phyloP scores from a whole-genome alignment of 257 asterid species.

The Oldenlandia corymbosa region DNA sequence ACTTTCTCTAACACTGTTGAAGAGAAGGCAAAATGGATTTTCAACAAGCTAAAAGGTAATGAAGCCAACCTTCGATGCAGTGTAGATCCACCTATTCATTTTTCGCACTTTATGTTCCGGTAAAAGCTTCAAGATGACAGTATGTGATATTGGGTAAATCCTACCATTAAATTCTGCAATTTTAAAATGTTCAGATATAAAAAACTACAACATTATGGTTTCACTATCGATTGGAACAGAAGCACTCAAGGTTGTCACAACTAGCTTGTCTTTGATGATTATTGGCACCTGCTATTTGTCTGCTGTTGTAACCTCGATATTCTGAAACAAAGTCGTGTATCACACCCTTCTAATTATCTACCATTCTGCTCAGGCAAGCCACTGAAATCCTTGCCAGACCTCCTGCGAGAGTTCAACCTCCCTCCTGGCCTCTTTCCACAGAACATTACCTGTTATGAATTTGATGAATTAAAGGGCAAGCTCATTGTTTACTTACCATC shows the following conservation, averaged over 20 bases:
- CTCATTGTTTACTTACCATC: conserved; percentile 68
- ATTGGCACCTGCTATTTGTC: not conserved
- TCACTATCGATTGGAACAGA: too few species aligned
- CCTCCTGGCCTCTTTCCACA: conserved; percentile 88
- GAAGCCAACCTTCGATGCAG: not conserved
- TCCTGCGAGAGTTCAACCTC: conserved; percentile 75
- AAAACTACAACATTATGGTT: too few species aligned
- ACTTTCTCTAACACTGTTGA: conserved; percentile 74
- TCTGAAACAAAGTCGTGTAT: not conserved
- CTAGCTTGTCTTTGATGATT: too few species aligned
- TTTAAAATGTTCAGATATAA: too few species aligned
- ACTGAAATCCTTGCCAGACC: conserved; percentile 52
- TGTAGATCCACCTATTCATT: not conserved
- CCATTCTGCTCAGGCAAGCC: conserved; percentile 60
- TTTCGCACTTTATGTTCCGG: not conserved
- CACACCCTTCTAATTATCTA: not conserved
- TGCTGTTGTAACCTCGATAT: not conserved
- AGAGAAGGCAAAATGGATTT: conserved; percentile 95
- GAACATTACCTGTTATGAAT: conserved; percentile 76
- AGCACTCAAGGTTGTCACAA: too few species aligned
- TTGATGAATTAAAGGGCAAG: conserved; percentile 56
- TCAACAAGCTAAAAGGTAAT: conserved; percentile 97
- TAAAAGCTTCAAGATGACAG: not conserved
- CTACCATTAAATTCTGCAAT: not conserved
- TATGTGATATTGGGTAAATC: not conserved